Base-by-base conservation (phyloP, 1,284 basidiomycete genomes). In the Caloboletus inedulis region DNA sequence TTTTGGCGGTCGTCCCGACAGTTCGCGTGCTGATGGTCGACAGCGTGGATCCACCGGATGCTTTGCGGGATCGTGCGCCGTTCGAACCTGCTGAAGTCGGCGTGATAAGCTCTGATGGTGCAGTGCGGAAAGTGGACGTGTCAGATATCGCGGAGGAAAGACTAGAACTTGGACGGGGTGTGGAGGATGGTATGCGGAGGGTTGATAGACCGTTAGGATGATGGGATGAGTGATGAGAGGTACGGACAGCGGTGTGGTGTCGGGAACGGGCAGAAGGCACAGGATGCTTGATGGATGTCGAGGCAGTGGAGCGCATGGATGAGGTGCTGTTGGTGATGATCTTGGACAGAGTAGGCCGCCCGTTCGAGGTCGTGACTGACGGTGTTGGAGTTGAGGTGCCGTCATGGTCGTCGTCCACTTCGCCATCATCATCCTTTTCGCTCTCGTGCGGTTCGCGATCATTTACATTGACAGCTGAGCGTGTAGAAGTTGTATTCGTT, bases 91-190 rank as follows among this genome's bases (percentile, higher is more conserved):
- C 59, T 30, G 71, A 64, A 16, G 68, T 69, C 39, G 72, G 66
- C 0, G 71, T 68, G 21, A 69, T 52, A 5, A 64, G 58, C 30
- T 80, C 78, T 1, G 76, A 74, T 16, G 61, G 70, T 21, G 85
- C 82, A 0, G 82, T 86, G 51, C 78, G 79, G 65, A 82, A 87
- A 1, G 79, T 77, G 0, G 74, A 74, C 3, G 77, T 75, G 14
- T 71, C 76, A 3, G 81, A 79, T 42, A 75, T 82, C 4, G 74
- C 73, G 1, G 71, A 72, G n/a, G 80, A 80, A 23, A 75, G 57
- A 9, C 66, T 70, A 6, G 81, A 81, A 3, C 62, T 68, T 6
- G 78, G 76, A 19, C 78, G 73, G 1, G 69, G 71, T 6, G 61
- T 58, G 41, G 69, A 59, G 41, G 70, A 76, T 54, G 52, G 76